Percentiles rank a stretch among this genome's conserved stretches.
Conservation (phyloP, 306 rosid genomes). For the Gastrolobium bilobum region DNA sequence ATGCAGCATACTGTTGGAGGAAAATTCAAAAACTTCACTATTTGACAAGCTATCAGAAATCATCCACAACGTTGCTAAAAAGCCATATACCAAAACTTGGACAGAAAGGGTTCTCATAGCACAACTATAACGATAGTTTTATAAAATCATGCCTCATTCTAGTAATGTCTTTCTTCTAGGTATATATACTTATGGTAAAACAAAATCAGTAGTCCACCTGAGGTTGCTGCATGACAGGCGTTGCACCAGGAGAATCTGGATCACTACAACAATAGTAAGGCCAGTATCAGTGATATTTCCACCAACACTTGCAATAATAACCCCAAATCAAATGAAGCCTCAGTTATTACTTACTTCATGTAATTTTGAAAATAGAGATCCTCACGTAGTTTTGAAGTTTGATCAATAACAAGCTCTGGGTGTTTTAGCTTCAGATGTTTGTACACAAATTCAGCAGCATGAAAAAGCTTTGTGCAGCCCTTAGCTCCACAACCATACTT, state of each 20-base stretch:
- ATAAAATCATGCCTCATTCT: conserved; percentile 19
- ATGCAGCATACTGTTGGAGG: conserved; percentile 6
- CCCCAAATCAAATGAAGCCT: conserved; percentile 7
- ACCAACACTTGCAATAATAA: conserved; percentile 2
- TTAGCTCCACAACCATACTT: conserved; percentile 99
- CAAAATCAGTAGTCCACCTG: conserved; percentile 64
- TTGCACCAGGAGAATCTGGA: conserved; percentile 92
- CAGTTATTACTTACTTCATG: conserved; percentile 81
- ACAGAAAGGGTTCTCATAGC: conserved; percentile 19
- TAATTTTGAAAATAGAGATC: conserved; percentile 92
- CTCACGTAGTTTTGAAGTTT: conserved; percentile 86
- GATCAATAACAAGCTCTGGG: conserved; percentile 85
- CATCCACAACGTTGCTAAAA: conserved; percentile 13
- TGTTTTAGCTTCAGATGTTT: conserved; percentile 96
- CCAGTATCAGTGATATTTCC: conserved; percentile 49
- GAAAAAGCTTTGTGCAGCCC: conserved; percentile 99
- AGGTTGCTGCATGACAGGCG: conserved; percentile 95
- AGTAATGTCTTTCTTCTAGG: conserved; percentile 2
- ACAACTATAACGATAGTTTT: conserved; percentile 11
- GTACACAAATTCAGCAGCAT: conserved; percentile 95
- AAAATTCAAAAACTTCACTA: conserved; percentile 5
- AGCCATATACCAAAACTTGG: conserved; percentile 14
- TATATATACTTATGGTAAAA: conserved; percentile 18
- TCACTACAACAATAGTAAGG: conserved; percentile 71
- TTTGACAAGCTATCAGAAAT: background rate